A percentile compares a stretch with the other conserved stretches of the same genome.
Evolutionary conservation across 2,329 filamentous ascomycete genomes (phyloP).

Genomic region (Aspergillus alliaceus): DNA sequence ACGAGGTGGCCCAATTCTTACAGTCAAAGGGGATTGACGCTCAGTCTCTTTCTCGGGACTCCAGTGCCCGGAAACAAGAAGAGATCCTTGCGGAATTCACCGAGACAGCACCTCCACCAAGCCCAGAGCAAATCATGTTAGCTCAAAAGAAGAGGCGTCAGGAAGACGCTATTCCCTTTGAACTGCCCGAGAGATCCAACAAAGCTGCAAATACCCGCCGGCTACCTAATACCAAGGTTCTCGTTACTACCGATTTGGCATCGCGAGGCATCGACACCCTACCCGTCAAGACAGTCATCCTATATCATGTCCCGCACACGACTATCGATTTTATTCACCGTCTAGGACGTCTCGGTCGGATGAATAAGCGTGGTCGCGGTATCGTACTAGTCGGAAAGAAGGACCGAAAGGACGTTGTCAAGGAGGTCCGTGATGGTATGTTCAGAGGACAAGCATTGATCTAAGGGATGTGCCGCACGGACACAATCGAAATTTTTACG

Average conservation of each 20-base stretch:
- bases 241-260: constrained; percentile 91
- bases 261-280: constrained; percentile 93
- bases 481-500: background rate
- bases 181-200: constrained; percentile 36
- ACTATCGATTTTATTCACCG: constrained; percentile 98
- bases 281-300: constrained; percentile 83
- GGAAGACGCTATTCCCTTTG: constrained; percentile 42
- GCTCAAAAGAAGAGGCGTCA: constrained; percentile 29
- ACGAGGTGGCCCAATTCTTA: constrained; percentile 77
- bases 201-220: constrained; percentile 42
- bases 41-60: constrained; percentile 80
- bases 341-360: constrained; percentile 84
- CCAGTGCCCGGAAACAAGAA: constrained; percentile 71
- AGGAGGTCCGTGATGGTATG: constrained; percentile 88
- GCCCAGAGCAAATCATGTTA: constrained; percentile 34
- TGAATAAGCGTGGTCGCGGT: constrained; percentile 85
- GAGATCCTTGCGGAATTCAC: constrained; percentile 78
- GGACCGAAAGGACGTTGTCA: constrained; percentile 85
- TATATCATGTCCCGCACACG: constrained; percentile 97
- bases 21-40: constrained; percentile 84
- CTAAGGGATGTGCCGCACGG: constrained; percentile 36
- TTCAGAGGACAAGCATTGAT: constrained; percentile 77
- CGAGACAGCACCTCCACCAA: constrained; percentile 37
- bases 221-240: constrained; percentile 78
- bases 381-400: constrained; percentile 88